Evolutionary conservation across 768 basidiomycete species (phyloP).

Genomic region (Hericium rajendrae): DNA sequence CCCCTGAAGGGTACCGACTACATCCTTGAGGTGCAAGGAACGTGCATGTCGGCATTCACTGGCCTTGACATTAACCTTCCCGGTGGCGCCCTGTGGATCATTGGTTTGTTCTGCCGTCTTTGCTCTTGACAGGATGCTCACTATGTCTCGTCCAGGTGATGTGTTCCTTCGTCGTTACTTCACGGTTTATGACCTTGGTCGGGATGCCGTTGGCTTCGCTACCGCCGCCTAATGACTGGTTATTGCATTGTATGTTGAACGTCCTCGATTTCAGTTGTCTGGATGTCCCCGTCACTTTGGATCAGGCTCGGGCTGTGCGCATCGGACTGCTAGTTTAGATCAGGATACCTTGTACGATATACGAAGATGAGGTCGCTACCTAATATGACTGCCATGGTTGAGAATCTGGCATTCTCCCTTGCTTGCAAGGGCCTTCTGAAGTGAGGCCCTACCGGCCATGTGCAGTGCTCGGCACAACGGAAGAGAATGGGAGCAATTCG

Average conservation of each 20-base stretch:
- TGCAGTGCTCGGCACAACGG: too few species aligned
- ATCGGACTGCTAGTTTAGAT: not conserved
- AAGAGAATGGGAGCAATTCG: too few species aligned
- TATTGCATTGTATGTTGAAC: not conserved
- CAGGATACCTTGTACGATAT: not conserved
- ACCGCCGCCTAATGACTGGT: constrained; percentile 20
- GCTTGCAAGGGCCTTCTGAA: too few species aligned
- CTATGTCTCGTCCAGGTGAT: constrained; percentile 41
- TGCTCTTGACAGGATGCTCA: not conserved
- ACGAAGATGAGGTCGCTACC: not conserved
- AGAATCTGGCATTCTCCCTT: too few species aligned
- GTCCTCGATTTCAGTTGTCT: not conserved
- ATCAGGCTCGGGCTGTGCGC: not conserved
- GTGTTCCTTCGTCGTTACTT: constrained; percentile 88
- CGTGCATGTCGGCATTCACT: constrained; percentile 90
- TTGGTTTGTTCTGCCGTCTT: constrained; percentile 42
- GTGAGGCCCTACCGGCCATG: too few species aligned
- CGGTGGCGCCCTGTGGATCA: constrained; percentile 76
- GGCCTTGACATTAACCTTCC: constrained; percentile 85
- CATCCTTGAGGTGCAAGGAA: constrained; percentile 80
- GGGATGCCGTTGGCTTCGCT: constrained; percentile 81
- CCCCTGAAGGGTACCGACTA: constrained; percentile 79
- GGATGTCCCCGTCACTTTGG: too few species aligned
- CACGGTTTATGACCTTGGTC: constrained; percentile 80
- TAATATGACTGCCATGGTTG: too few species aligned